phyloP scores from a whole-genome alignment of 345 rosid genomes.

The Populus euphratica region DNA sequence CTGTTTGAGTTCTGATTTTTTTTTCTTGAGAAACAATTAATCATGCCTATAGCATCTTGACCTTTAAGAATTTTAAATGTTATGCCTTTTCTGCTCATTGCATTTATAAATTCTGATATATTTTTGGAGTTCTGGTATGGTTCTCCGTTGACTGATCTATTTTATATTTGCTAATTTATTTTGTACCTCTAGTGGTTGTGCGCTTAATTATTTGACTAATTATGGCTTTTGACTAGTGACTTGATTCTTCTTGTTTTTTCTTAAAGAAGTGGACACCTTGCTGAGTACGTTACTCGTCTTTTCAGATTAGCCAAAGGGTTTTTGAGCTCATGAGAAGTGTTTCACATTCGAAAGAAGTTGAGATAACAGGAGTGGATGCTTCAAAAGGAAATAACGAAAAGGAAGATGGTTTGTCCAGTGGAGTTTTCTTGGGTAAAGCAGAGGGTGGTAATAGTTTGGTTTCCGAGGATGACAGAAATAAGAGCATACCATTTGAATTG shows the following conservation, averaged over 20 bases:
- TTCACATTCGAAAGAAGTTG: slow-evolving; percentile 35
- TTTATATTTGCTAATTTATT: background rate
- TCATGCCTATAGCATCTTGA: background rate
- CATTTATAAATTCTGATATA: background rate
- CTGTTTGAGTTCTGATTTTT: background rate
- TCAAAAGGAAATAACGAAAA: slow-evolving; percentile 34
- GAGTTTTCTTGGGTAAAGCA: slow-evolving; percentile 21
- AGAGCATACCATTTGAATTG: slow-evolving; percentile 64
- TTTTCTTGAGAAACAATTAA: background rate
- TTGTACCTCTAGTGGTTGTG: background rate
- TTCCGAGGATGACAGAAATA: slow-evolving; percentile 32
- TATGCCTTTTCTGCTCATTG: background rate
- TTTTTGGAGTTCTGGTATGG: background rate
- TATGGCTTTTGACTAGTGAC: background rate
- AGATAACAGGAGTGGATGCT: slow-evolving; percentile 23
- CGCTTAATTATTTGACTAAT: background rate
- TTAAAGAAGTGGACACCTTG: slow-evolving; percentile 1
- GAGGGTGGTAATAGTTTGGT: slow-evolving; percentile 20
- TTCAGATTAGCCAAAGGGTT: slow-evolving; percentile 83
- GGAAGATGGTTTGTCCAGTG: slow-evolving; percentile 25
- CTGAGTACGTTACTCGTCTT: slow-evolving; percentile 10
- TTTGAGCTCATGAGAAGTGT: slow-evolving; percentile 62
- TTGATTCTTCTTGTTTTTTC: background rate
- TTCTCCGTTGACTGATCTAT: background rate
- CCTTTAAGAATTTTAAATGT: background rate